These are phyloP conservation scores for Phyllosticta paracitricarpa DNA, from an alignment of 2,329 filamentous ascomycete species.

Conservation along the genomic window DNA sequence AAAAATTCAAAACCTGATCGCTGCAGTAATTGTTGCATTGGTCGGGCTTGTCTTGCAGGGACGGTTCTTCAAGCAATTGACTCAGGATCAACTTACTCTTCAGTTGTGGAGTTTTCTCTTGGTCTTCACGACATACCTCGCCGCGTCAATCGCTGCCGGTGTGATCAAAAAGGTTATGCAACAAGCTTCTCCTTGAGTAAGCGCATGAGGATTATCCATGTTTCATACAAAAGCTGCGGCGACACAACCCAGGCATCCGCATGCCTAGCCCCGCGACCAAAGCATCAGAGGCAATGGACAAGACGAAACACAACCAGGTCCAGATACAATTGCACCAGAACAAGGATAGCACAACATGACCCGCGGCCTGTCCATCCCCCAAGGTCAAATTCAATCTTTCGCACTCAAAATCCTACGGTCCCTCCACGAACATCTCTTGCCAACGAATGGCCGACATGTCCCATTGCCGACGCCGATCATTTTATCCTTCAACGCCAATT, in stretches of 20 bases:
- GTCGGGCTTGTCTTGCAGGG: not conserved
- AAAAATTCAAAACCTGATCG: constrained; percentile 4
- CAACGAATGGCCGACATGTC: not conserved
- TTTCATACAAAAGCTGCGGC: not conserved
- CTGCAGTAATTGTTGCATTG: not conserved
- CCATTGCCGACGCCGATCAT: not conserved
- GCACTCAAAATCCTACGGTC: not conserved
- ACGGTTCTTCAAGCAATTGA: not conserved
- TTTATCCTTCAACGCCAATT: not conserved
- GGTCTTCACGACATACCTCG: constrained; percentile 7
- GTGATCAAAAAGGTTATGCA: not conserved
- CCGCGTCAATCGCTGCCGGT: constrained; percentile 1
- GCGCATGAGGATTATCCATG: not conserved
- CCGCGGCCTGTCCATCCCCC: not conserved
- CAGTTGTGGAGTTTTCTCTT: constrained; percentile 8
- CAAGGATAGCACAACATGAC: not conserved
- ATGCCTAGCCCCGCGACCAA: not conserved
- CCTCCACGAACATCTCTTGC: not conserved
- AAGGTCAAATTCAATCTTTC: not conserved
- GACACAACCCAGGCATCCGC: not conserved
- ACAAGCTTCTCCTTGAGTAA: not conserved
- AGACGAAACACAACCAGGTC: not conserved
- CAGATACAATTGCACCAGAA: not conserved
- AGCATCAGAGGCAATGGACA: not conserved
- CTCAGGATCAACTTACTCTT: not conserved